A percentile compares a stretch with the other conserved stretches of the same genome.
These are phyloP conservation scores for Backusella tarrabulga DNA, from an alignment of 192 early-diverging fungal species.

Conservation along the genomic window DNA sequence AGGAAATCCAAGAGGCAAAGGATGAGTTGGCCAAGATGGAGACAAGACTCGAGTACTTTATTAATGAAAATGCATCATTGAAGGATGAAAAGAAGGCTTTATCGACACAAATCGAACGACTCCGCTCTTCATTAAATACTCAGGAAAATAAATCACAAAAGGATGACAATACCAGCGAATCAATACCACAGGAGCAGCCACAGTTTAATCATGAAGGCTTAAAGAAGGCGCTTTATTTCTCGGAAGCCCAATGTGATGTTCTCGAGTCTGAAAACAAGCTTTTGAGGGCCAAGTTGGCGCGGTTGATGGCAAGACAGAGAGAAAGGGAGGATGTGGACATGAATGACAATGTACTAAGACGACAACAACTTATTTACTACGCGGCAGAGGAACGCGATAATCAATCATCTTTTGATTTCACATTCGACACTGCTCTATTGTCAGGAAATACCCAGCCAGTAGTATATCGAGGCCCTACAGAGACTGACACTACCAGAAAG, in stretches of 20 bases:
- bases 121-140: background rate
- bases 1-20: background rate
- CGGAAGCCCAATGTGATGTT: background rate
- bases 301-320: background rate
- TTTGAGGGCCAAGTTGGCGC: background rate
- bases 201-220: background rate
- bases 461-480: background rate
- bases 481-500: background rate
- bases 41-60: background rate
- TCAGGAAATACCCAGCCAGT: background rate
- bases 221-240: background rate
- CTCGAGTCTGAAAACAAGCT: background rate
- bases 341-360: background rate
- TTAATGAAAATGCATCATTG: background rate
- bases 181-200: background rate
- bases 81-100: background rate
- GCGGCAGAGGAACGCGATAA: background rate
- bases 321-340: background rate
- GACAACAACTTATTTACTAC: background rate
- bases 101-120: background rate
- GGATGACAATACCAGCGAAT: background rate
- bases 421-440: background rate
- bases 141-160: background rate
- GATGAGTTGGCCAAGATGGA: background rate
- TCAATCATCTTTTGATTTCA: background rate